These are phyloP conservation scores for Epichloe elymi DNA, from an alignment of 2,329 filamentous ascomycete species.

Conservation along the genomic window DNA sequence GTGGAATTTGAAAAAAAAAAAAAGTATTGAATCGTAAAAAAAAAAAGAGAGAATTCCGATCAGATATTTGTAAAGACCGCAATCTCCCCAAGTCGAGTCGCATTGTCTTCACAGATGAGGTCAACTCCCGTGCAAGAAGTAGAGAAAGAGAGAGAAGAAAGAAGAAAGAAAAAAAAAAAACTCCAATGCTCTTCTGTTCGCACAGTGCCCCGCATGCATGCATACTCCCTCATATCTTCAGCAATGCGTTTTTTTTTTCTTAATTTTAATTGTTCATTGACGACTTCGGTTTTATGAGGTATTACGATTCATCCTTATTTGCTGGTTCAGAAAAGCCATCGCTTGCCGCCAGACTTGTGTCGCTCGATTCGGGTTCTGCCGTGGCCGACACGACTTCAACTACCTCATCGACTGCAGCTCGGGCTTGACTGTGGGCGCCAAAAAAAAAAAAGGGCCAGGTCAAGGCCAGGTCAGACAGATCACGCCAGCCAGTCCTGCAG, in stretches of 20 bases:
- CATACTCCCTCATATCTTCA: not conserved
- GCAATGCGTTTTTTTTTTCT: not conserved
- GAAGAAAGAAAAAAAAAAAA: not conserved
- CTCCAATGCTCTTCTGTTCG: not conserved
- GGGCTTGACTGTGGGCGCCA: not conserved
- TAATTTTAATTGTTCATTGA: too few relatives aligned
- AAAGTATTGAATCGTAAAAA: too few relatives aligned
- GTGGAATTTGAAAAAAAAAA: too few relatives aligned
- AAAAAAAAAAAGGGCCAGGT: slow-evolving; percentile 6
- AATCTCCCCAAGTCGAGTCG: too few relatives aligned
- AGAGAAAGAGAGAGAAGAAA: not conserved
- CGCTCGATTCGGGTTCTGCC: not conserved
- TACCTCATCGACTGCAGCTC: not conserved
- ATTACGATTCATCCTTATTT: too few relatives aligned
- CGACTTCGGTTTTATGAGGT: too few relatives aligned
- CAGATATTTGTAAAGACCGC: too few relatives aligned
- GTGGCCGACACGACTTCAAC: not conserved
- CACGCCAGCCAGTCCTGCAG: slow-evolving; percentile 24
- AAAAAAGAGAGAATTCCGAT: too few relatives aligned
- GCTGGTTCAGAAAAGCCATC: too few relatives aligned
- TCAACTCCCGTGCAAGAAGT: not conserved
- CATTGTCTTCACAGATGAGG: not conserved
- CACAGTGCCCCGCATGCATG: not conserved
- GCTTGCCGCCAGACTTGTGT: not conserved
- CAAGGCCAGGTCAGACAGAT: not conserved